A percentile compares a stretch with the other conserved stretches of the same genome.
phyloP scores from a whole-genome alignment of 345 rosid genomes.

The Citrus hindsii region DNA sequence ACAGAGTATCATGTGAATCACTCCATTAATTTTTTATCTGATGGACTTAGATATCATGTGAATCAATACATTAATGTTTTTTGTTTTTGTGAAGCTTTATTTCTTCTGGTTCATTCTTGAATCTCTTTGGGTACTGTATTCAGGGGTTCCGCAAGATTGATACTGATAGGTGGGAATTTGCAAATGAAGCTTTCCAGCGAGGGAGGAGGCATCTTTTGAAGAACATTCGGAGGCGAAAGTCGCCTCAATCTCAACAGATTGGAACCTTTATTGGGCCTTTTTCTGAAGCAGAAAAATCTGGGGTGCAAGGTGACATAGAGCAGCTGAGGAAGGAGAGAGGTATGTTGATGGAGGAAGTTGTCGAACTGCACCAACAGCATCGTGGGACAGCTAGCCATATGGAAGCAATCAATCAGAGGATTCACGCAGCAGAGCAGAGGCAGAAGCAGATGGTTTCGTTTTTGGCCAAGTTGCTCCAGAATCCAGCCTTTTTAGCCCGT shows the following conservation, averaged over 20 bases:
- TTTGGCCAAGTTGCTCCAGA: slow-evolving; percentile 68
- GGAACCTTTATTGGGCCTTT: slow-evolving; percentile 53
- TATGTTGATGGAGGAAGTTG: slow-evolving; percentile 54
- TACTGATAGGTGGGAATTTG: slow-evolving; percentile 92
- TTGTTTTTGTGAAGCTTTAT: background rate
- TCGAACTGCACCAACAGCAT: slow-evolving; percentile 58
- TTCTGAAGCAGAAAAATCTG: slow-evolving; percentile 38
- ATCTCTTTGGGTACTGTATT: slow-evolving; percentile 29
- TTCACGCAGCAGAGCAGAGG: slow-evolving; percentile 63
- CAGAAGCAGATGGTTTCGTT: slow-evolving; percentile 78
- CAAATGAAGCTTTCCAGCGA: slow-evolving; percentile 75
- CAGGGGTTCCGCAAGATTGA: slow-evolving; percentile 87
- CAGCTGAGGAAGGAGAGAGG: slow-evolving; percentile 59
- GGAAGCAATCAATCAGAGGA: slow-evolving; percentile 50
- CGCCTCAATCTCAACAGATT: slow-evolving; percentile 56
- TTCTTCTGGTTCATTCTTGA: slow-evolving; percentile 23
- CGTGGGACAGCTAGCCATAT: slow-evolving; percentile 47
- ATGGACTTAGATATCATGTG: background rate
- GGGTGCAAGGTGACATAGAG: slow-evolving; percentile 54
- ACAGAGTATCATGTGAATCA: background rate
- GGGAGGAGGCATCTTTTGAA: slow-evolving; percentile 81
- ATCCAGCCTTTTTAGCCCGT: slow-evolving; percentile 51
- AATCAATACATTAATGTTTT: background rate
- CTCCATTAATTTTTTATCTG: background rate
- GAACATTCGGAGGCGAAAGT: slow-evolving; percentile 79